These are phyloP conservation scores for Salvia splendens DNA, from an alignment of 257 asterid genomes.

Conservation along the genomic window DNA sequence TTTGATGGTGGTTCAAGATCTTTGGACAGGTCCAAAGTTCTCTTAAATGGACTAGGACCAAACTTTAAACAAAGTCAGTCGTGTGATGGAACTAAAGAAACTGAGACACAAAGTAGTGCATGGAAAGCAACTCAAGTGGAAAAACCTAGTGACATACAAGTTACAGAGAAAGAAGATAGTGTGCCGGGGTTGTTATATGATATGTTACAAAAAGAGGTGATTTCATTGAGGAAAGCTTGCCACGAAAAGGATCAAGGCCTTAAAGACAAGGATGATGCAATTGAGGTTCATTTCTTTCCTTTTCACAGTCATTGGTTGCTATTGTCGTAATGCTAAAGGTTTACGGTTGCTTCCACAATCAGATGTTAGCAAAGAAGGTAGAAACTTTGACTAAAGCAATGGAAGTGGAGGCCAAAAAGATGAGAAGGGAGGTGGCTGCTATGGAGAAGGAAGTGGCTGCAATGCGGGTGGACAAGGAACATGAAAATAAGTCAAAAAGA, in stretches of 20 bases:
- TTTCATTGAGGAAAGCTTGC: conserved; percentile 83
- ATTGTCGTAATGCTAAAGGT: conserved; percentile 27
- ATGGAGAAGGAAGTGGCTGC: conserved; percentile 99
- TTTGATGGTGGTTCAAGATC: conserved; percentile 98
- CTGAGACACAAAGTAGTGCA: conserved; percentile 51
- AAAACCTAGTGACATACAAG: conserved; percentile 55
- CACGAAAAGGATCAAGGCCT: conserved; percentile 97
- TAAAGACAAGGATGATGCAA: conserved; percentile 96
- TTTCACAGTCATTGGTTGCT: conserved; percentile 12
- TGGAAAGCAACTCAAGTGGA: conserved; percentile 75
- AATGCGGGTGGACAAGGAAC: conserved; percentile 88
- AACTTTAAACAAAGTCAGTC: conserved; percentile 90
- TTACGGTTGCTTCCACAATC: conserved; percentile 28
- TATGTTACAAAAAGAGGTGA: conserved; percentile 85
- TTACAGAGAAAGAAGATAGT: conserved; percentile 66
- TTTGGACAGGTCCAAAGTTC: conserved; percentile 72
- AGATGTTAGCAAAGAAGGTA: conserved; percentile 98
- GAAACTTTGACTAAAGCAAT: conserved; percentile 94
- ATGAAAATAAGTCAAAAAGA: conserved; percentile 71
- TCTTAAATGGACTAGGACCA: conserved; percentile 84
- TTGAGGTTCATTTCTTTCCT: conserved; percentile 65
- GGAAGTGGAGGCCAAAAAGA: conserved; percentile 98
- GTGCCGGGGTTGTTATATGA: conserved; percentile 85
- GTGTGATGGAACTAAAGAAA: conserved; percentile 81
- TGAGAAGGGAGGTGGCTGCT: conserved; percentile 99